Base-by-base conservation (phyloP, 2,329 filamentous ascomycete genomes). In the Zymoseptoria tritici region DNA sequence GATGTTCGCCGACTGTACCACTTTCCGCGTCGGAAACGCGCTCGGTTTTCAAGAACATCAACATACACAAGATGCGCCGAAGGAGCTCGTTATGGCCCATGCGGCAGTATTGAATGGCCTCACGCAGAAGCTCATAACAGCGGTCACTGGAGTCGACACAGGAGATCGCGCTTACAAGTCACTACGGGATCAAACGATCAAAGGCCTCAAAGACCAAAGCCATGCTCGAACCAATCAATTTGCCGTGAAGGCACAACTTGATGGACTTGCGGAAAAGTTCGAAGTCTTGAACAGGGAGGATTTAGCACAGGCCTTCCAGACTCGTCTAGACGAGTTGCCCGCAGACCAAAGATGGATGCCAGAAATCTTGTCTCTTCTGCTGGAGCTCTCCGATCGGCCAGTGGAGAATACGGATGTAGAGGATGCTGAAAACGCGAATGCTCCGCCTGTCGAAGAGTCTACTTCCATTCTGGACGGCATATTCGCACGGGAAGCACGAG, bases 301-400 rank as follows among this genome's bases (percentile, higher is more conserved):
- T 49, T 77, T 97, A 24, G 90, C 91, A 11, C 86, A 92, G 71
- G 86, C 85, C 5, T 76, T 91, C 42, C 76, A 79, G 49, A 70
- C 72, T 51, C 81, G 88, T 42, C 73, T 91, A 13, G 76, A 81
- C 49, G 82, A 85, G 61, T 74, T 96, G 20, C 76, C 81, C 9
- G 70, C 75, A 31, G 72, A 75, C 13, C 80, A 80, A 51, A 85
- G 85, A 74, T 93, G 85, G 82, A 84, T 85, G 5, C 91, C 92
- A 0, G 94, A 97, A 67, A 80, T 89, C 13, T 77, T 97, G 13
- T 86, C 89, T 55, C 75, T 97, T 0, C 76, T 97, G 9, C 78
- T 97, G 7, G 84, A 90, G 62, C 82, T 97, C 0, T 93, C 93
- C 1, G 87, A 96, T 66, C 83, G 86, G 57, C 93, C 94, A 2